Conservation (phyloP, 192 early-diverging fungal genomes). For the Podochytrium sp. region DNA sequence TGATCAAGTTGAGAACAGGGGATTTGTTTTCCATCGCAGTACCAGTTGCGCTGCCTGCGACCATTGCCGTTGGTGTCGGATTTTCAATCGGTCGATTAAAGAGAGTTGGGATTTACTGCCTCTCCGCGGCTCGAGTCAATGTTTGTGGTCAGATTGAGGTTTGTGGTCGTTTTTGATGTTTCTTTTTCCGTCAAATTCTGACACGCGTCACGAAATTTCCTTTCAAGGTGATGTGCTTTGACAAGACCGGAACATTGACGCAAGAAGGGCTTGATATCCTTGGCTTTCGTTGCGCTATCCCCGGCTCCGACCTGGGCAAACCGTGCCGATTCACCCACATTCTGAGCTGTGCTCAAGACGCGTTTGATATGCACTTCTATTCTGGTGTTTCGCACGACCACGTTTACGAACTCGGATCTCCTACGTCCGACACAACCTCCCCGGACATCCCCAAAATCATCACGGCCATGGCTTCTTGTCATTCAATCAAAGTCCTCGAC, state of each 20-base stretch:
- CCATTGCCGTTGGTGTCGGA: constrained; percentile 95
- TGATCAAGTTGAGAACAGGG: constrained; percentile 87
- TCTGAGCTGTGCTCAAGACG: constrained; percentile 6
- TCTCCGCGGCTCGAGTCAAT: constrained; percentile 87
- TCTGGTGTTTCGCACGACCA: background rate
- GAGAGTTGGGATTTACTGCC: constrained; percentile 86
- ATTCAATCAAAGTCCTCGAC: constrained; percentile 82
- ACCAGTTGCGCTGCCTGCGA: constrained; percentile 95
- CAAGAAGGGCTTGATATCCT: constrained; percentile 95
- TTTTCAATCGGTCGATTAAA: constrained; percentile 91
- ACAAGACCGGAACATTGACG: constrained; percentile 98
- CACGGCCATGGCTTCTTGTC: constrained; percentile 67
- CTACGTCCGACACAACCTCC: no score
- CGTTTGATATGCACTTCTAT: background rate
- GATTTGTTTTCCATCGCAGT: constrained; percentile 97
- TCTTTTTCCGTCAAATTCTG: background rate
- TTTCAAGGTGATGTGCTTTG: constrained; percentile 86
- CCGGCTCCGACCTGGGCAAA: background rate
- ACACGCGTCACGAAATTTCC: no score
- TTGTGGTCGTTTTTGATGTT: background rate
- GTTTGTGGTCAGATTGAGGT: constrained; percentile 91
- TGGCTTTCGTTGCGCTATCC: constrained; percentile 68
- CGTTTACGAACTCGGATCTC: background rate
- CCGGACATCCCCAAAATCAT: constrained; percentile 55
- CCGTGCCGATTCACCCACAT: constrained; percentile 9